Base-by-base conservation (phyloP, 306 rosid species). In the Parietaria judaica region DNA sequence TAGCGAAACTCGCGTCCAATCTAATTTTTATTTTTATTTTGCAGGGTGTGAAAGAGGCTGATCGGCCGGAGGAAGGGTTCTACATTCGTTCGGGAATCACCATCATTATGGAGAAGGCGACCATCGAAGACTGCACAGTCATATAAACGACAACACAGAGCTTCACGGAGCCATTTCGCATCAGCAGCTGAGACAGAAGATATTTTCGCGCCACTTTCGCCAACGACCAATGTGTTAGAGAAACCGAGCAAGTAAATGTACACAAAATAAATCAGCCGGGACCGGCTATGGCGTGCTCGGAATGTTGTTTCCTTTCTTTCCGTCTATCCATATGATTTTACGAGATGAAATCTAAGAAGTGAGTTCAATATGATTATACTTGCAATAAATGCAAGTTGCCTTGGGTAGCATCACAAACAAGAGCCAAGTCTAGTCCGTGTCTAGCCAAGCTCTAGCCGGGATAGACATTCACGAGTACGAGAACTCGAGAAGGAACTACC, bases 1-100 rank as follows among this genome's bases (percentile, higher is more conserved):
- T 17, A 23, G 37, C 14, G n/a, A 34, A 11, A 9, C 8, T 34
- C 59, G 2, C 10, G 36, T 45, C 17, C 49, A 35, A 43, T 64
- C 52, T 54, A 9, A 7, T 15, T 38, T 14, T 61, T 35, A 16
- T 12, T 65, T 60, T 37, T 36, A 65, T 14, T 76, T 17, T 74
- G 59, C 50, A 90, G 97, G 89, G 84, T 0, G 82, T 91, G 54
- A 48, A 83, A 75, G 97, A 91, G 76, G 97, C 92, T 41, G 96
- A 85, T 56, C 80, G 95, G 67, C 68, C 89, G 10, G 84, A 85
- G 35, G 82, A 81, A 3, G 97, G 97, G 69, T 91, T 87, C 52
- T 80, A 85, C 78, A 81, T 91, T 69, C 81, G 97, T 34, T 73
- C 88, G 23, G 96, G 96, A 66, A 83, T 91, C 79, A 77, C 91